Evolutionary conservation across 2,329 filamentous ascomycete species (phyloP).

Genomic region (Huntiella savannae): DNA sequence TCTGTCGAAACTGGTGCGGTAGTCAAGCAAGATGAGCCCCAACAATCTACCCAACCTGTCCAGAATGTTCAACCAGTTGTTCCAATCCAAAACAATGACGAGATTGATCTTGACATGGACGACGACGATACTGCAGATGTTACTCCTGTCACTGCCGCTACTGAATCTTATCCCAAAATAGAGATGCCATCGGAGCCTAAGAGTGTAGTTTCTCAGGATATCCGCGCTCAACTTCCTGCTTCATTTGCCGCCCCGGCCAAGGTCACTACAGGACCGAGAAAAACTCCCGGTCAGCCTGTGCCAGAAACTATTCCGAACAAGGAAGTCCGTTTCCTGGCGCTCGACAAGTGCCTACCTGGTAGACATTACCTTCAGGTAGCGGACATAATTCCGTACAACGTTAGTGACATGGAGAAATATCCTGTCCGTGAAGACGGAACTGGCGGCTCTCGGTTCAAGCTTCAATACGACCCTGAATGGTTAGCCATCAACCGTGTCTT

Average conservation of each 20-base stretch:
- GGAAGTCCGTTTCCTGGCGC: constrained; percentile 63
- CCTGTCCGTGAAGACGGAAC: constrained; percentile 12
- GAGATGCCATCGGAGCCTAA: neutral
- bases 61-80: neutral
- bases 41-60: constrained; percentile 15
- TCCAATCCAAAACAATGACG: constrained; percentile 35
- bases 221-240: constrained; percentile 58
- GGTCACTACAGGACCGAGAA: constrained; percentile 12
- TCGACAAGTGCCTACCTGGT: constrained; percentile 75
- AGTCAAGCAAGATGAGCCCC: constrained; percentile 15
- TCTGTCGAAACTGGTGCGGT: neutral
- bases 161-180: constrained; percentile 9
- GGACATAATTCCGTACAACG: constrained; percentile 34
- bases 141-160: neutral
- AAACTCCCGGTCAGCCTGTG: constrained; percentile 39
- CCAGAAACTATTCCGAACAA: constrained; percentile 60
- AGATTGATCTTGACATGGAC: constrained; percentile 51
- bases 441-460: constrained; percentile 36
- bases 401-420: constrained; percentile 14
- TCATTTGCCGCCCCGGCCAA: constrained; percentile 37
- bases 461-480: constrained; percentile 88
- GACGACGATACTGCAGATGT: constrained; percentile 21
- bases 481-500: constrained; percentile 81
- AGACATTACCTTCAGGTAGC: constrained; percentile 69
- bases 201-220: constrained; percentile 33